These are phyloP conservation scores for Trypanosoma conorhini DNA, from an alignment of 208 protist genomes.

Conservation along the genomic window DNA sequence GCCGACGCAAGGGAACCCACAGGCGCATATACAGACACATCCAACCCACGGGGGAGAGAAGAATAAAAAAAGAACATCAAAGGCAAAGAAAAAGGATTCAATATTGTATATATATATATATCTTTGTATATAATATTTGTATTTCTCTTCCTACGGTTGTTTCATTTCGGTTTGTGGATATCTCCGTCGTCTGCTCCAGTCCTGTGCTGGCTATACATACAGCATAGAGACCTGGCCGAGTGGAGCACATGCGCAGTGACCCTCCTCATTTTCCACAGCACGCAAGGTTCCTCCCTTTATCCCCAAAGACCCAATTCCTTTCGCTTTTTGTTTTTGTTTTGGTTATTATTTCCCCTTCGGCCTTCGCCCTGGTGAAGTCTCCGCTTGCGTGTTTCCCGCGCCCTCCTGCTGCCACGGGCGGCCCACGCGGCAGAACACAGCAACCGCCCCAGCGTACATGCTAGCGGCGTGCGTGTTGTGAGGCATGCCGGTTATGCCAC, in stretches of 20 bases:
- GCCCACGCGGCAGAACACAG: too few species aligned
- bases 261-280: background rate
- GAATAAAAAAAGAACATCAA: background rate
- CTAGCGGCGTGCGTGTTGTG: too few species aligned
- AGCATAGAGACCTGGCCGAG: background rate
- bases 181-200: background rate
- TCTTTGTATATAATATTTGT: background rate
- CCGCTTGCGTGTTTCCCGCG: too few species aligned
- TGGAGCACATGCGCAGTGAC: background rate
- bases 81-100: background rate
- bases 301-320: background rate
- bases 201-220: background rate
- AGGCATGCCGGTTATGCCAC: too few species aligned
- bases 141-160: too few species aligned
- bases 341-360: too few species aligned
- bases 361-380: too few species aligned
- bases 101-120: background rate
- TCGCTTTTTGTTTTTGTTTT: too few species aligned
- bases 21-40: background rate
- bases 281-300: background rate
- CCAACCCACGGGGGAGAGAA: background rate
- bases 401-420: too few species aligned
- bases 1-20: background rate
- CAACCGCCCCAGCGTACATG: too few species aligned
- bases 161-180: too few species aligned